Conservation (phyloP, 164 flowering plant species). For the Dillenia suffruticosa region DNA sequence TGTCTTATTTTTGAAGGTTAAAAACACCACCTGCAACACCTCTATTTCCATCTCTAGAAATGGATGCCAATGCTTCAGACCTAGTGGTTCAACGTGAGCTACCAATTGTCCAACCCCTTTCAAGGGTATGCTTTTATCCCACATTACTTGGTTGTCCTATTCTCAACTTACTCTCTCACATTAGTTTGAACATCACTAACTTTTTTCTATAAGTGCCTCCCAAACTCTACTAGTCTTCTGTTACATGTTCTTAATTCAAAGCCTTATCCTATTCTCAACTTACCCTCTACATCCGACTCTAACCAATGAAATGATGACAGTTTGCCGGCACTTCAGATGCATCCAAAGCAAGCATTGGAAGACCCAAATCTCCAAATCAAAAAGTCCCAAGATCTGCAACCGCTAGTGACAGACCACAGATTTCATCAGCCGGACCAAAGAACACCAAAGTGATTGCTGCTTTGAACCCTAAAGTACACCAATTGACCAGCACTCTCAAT, state of each 20-base stretch:
- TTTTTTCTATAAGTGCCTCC: too few relatives aligned
- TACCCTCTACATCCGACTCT: too few relatives aligned
- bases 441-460: conserved; percentile 10
- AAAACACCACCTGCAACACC: conserved; percentile 85
- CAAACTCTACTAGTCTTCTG: too few relatives aligned
- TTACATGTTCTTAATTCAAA: too few relatives aligned
- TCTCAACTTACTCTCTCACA: too few relatives aligned
- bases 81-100: conserved; percentile 37
- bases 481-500: too few relatives aligned
- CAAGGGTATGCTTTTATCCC: conserved; percentile 27
- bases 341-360: conserved; percentile 10
- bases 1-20: conserved; percentile 29
- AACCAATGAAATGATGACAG: conserved; percentile 6
- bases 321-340: conserved; percentile 27
- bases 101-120: conserved; percentile 42
- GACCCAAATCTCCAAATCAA: conserved; percentile 19
- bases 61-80: conserved; percentile 46
- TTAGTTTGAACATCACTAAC: too few relatives aligned
- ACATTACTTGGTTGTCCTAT: too few relatives aligned
- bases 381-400: conserved; percentile 25
- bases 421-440: conserved; percentile 12
- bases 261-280: too few relatives aligned
- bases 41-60: conserved; percentile 60
- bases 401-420: conserved; percentile 21
- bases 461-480: conserved; percentile 2